Evolutionary conservation across 345 rosid species (phyloP), one percentile per base, ranked within the genome.

Genomic region (Eucalyptus cladocalyx): DNA sequence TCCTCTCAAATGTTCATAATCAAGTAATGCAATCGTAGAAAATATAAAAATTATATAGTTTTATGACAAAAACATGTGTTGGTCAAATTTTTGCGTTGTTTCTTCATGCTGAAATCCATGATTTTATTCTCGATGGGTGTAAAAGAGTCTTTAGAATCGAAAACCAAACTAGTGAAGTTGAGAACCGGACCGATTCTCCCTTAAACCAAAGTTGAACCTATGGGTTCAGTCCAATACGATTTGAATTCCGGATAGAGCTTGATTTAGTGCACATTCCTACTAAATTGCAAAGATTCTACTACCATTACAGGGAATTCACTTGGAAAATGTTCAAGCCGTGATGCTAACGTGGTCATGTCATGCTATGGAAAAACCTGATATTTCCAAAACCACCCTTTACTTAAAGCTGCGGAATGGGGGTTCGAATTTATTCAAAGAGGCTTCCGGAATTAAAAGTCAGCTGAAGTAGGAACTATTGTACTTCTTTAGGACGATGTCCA

Each of bases 1-100:
- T 86, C 87, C 92, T 28, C 85, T 93, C 87, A 93, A 86, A 87
- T 94, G 97, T 93, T 95, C 98, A 15, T 88, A 89, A 87, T 94
- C 97, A n/a, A 54, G 91, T 92, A 80, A 91, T 30, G 42, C 94
- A n/a, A 91, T 88, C 89, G 67, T 94, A 8, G 94, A 92, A 87
- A 49, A 34, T 69, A 69, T 18, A 69, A 69, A 69, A 34, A 18
- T 69, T 34, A 32, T 4, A 18, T 14, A 6, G 37, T 34, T 34
- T 32, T 34, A 9, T 15, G 3, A 34, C 4, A 69, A 32, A 18
- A 34, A 34, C 80, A 32, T 9, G 3, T 34, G 7, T 16, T 34
- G 26, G 3, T 34, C 43, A 3, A 18, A 11, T 34, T 69, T 21
- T 69, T 69, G 3, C 3, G 3, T 69, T 69, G 43, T 69, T 34